Evolutionary conservation across 169 alveolate species (phyloP), one percentile per base, ranked within the genome.

Genomic region (Toxoplasma gondii): DNA sequence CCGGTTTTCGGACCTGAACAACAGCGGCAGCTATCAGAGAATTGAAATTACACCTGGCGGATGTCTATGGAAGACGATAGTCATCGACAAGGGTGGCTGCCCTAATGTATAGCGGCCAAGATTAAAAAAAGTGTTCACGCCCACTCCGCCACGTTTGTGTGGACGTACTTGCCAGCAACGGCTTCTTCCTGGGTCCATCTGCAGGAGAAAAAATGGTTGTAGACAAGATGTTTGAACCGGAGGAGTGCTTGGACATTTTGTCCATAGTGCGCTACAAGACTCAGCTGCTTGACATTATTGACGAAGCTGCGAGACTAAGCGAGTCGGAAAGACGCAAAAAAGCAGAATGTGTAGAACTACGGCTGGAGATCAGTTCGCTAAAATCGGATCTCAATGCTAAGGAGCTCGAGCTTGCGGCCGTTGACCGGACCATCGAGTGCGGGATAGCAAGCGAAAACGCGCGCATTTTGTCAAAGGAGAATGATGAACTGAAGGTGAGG

Each of bases 401-500:
- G 34, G 69, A 82, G 69, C 67, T 43, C 67, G 90, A 82, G 54
- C 12, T 82, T 22, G 86, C 86, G 86, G 10, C 45, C 86, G 86
- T 38, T 38, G 86, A 78, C 39, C 39, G 45, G 29, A 17, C 39
- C n/a, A 38, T n/a, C n/a, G 74, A 64, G 74, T 10, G 27, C 9
- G 84, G n/a, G 39, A 34, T 12, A 12, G 9, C 84, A 2, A n/a
- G 39, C 84, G 84, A 74, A 36, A 74, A n/a, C 49, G 45, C 44
- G 43, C 90, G 36, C 67, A 16, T 82, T 17, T 7, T 41, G 36
- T 12, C 69, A 24, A 82, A 41, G 39, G 90, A 82, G 41, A 44
- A 29, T 31, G 90, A 82, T 10, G 90, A 43, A 82, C 90, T 82
- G 69, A 82, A 82, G 67, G 90, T 82, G 39, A 5, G n/a, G 41